Percentiles rank a stretch among this genome's conserved stretches.
phyloP scores from a whole-genome alignment of 1,139 yeast species.

The Sugiyamaella sp. region DNA sequence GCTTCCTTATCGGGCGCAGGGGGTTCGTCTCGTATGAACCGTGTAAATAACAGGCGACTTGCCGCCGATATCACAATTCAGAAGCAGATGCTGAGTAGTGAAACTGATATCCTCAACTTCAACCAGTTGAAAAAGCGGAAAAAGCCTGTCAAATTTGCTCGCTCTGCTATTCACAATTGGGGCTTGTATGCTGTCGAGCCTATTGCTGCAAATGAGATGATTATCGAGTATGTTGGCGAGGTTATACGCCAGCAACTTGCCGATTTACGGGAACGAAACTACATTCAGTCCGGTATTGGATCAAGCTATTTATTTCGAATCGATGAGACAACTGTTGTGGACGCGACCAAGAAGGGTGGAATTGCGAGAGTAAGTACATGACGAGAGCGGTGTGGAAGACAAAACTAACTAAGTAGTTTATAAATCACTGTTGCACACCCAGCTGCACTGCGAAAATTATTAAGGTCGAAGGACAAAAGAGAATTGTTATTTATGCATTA shows the following conservation, averaged over 20 bases:
- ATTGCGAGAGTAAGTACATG: slow-evolving; percentile 62
- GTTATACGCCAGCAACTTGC: slow-evolving; percentile 93
- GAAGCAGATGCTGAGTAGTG: slow-evolving; percentile 73
- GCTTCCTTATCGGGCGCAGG: slow-evolving; percentile 36
- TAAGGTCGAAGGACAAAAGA: slow-evolving; percentile 89
- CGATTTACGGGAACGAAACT: slow-evolving; percentile 85
- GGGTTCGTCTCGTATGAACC: slow-evolving; percentile 79
- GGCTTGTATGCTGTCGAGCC: slow-evolving; percentile 95
- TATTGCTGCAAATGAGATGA: slow-evolving; percentile 93
- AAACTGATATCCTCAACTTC: slow-evolving; percentile 77
- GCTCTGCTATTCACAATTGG: slow-evolving; percentile 98
- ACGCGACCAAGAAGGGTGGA: slow-evolving; percentile 97
- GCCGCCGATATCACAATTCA: slow-evolving; percentile 91
- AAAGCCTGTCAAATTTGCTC: slow-evolving; percentile 92
- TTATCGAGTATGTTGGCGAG: slow-evolving; percentile 98
- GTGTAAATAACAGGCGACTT: slow-evolving; percentile 86
- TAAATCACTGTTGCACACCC: slow-evolving; percentile 96
- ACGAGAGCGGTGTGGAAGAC: background rate
- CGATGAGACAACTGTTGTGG: slow-evolving; percentile 93
- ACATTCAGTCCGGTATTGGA: slow-evolving; percentile 90
- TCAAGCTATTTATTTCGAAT: slow-evolving; percentile 90
- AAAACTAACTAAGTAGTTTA: slow-evolving; percentile 49
- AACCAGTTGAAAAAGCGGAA: slow-evolving; percentile 83
- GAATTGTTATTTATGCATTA: slow-evolving; percentile 93
- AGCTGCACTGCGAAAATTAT: slow-evolving; percentile 97